Evolutionary conservation across 164 flowering plant species (phyloP).

Genomic region (Brasenia schreberi): DNA sequence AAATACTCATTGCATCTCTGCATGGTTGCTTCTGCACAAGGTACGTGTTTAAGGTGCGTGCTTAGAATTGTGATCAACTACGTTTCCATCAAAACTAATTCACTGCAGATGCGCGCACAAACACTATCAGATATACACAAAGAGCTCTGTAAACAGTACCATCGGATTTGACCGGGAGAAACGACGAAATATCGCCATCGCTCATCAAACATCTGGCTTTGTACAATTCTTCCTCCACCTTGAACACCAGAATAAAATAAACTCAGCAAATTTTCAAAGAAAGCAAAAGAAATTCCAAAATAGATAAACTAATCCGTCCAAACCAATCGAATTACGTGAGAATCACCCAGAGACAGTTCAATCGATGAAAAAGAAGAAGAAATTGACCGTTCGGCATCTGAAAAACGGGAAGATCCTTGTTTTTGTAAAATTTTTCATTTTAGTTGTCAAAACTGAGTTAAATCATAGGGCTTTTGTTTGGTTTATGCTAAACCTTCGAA

Average conservation of each 20-base stretch:
- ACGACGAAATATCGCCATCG: constrained; percentile 35
- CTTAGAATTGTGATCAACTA: too few species aligned
- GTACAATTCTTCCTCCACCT: constrained; percentile 33
- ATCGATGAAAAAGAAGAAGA: background rate
- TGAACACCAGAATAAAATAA: background rate
- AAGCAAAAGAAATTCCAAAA: background rate
- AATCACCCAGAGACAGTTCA: background rate
- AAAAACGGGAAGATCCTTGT: background rate
- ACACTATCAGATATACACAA: too few species aligned
- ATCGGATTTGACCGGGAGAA: constrained; percentile 34
- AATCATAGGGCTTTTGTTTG: too few species aligned
- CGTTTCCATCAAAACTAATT: too few species aligned
- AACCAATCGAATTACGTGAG: background rate
- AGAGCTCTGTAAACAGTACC: constrained; percentile 12
- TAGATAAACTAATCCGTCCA: background rate
- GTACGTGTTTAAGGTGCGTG: too few species aligned
- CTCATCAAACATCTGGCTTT: constrained; percentile 23
- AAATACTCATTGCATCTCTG: too few species aligned
- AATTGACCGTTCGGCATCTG: background rate
- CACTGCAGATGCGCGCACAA: too few species aligned
- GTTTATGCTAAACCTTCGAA: too few species aligned
- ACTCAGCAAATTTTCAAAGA: background rate
- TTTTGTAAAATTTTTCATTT: too few species aligned
- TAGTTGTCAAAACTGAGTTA: too few species aligned
- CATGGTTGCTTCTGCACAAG: too few species aligned